A percentile compares a stretch with the other conserved stretches of the same genome.
These are phyloP conservation scores for Hypoxylon trugodes DNA, from an alignment of 495 filamentous ascomycete genomes.

Conservation along the genomic window DNA sequence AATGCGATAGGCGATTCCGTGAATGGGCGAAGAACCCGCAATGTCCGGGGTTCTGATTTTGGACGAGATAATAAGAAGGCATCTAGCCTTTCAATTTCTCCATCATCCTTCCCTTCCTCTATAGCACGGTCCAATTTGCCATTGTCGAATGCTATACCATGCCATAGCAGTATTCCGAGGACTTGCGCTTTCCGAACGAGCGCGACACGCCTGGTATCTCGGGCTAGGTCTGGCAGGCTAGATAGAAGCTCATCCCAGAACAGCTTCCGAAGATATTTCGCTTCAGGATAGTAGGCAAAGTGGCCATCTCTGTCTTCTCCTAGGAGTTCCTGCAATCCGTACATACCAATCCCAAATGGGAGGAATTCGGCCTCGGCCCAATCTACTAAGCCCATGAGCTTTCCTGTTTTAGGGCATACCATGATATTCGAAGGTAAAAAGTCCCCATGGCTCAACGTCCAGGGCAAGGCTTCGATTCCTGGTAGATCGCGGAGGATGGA, in stretches of 20 bases:
- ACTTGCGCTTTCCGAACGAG: slow-evolving; percentile 54
- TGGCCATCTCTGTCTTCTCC: slow-evolving; percentile 48
- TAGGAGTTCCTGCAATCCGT: slow-evolving; percentile 64
- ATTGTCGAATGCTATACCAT: slow-evolving; percentile 67
- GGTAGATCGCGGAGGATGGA: slow-evolving; percentile 45
- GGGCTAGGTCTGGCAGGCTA: slow-evolving; percentile 47
- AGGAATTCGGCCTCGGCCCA: slow-evolving; percentile 69
- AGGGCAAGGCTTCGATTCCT: slow-evolving; percentile 53
- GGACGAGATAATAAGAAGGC: slow-evolving; percentile 36
- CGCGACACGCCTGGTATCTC: slow-evolving; percentile 24
- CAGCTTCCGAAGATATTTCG: slow-evolving; percentile 47
- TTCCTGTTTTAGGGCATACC: slow-evolving; percentile 43
- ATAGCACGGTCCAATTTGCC: slow-evolving; percentile 63
- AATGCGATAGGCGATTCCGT: slow-evolving; percentile 19
- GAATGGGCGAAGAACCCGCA: slow-evolving; percentile 9
- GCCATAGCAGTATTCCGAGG: slow-evolving; percentile 65
- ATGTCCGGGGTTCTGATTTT: slow-evolving; percentile 1
- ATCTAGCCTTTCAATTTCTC: slow-evolving; percentile 58
- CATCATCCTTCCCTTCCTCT: slow-evolving; percentile 54
- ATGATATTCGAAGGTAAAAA: slow-evolving; percentile 63
- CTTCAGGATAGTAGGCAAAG: slow-evolving; percentile 54
- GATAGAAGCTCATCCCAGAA: slow-evolving; percentile 59
- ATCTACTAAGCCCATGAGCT: slow-evolving; percentile 62
- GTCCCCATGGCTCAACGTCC: slow-evolving; percentile 67
- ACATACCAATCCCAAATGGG: slow-evolving; percentile 64